Evolutionary conservation across 345 rosid genomes (phyloP), one percentile per base, ranked within the genome.

Genomic region (Sisymbrium irio): DNA sequence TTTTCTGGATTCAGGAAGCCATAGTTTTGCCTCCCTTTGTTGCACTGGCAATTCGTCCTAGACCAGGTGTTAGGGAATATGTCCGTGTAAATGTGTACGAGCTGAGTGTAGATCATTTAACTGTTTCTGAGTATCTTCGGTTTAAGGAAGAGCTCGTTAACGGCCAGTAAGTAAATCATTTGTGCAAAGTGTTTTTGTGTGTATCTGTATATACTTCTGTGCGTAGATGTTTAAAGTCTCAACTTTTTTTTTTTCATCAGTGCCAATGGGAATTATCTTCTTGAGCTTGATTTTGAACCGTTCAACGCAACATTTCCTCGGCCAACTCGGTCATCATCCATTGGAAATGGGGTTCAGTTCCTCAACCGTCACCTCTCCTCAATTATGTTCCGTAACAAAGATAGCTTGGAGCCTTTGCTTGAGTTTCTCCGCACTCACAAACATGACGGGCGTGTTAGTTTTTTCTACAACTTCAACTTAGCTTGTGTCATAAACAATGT

Each of bases 241-340:
- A 32, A 32, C 46, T 25, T 27, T 41, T 27, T 41, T 41, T 54
- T 30, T 57, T 68, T 40, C 9, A 11, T 32, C 65, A 89, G 91
- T 80, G 63, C 71, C 28, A 72, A 79, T 63, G 85, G 83, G 17
- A 74, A 40, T 8, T 88, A 77, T 50, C 83, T 88, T 51, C 97
- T 94, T 33, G 98, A 94, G 87, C 98, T 91, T 78, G 98, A 94
- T 78, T 89, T 94, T 74, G 96, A 94, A 83, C 98, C 97, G 28
- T 94, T 94, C 83, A 91, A 94, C 65, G 95, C 97, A 59, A 74
- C 47, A 36, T 81, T 91, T 77, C 98, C 98, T 80, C 91, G 91
- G 28, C 93, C 96, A 64, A 89, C 76, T 67, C 89, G 96, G n/a
- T 91, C 98, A 54, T 94, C 98, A 46, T 94, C 97, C 27, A 94